Evolutionary conservation across 1,284 basidiomycete genomes (phyloP), one percentile per base, ranked within the genome.

Genomic region (Cystobasidium slooffiae): DNA sequence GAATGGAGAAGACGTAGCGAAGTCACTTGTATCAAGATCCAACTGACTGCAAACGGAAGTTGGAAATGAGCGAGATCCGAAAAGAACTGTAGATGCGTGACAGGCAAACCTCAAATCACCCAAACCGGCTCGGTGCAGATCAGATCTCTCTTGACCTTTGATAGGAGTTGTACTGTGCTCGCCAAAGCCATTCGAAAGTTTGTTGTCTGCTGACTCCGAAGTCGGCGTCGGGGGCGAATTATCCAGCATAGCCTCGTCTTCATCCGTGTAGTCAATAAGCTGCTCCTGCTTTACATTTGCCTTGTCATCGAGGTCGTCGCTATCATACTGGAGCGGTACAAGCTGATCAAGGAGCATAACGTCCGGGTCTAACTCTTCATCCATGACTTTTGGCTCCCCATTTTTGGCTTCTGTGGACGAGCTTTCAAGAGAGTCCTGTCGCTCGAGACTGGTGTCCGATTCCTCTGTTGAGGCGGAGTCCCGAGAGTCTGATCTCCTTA

Each of bases 281-380:
- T 49, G 18, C 47, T 63, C 61, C 14, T 49, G 10, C 18, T 63
- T 63, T 14, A 63, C 43, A 10, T 7, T 12, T 22, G 16, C 20
- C 18, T 41, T 20, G 44, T 7, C 20, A 47, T 63, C 39, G 59
- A 12, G 3, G 6, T 51, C 44, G n/a, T 9, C 39, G 41, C 5
- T 22, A 53, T 58, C 76, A 9, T 76, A 74, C 5, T 66, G 74
- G 31, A 65, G 69, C 14, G 70, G 70, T 52, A 73, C 44, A 8
- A 73, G 52, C 31, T 65, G 63, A 10, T 73, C 63, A 2, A 73
- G 53, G 3, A 73, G 31, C 37, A 62, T 62, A 14, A 73, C 59
- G 39, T 66, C 70, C 2, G 63, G 62, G 47, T 78, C 76, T 39
- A 68, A 47, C 6, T 78, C 75, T 58, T 73, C 75, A 43, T 68